These are phyloP conservation scores for Tephrocybe rancida DNA, from an alignment of 768 basidiomycete genomes.

Conservation along the genomic window DNA sequence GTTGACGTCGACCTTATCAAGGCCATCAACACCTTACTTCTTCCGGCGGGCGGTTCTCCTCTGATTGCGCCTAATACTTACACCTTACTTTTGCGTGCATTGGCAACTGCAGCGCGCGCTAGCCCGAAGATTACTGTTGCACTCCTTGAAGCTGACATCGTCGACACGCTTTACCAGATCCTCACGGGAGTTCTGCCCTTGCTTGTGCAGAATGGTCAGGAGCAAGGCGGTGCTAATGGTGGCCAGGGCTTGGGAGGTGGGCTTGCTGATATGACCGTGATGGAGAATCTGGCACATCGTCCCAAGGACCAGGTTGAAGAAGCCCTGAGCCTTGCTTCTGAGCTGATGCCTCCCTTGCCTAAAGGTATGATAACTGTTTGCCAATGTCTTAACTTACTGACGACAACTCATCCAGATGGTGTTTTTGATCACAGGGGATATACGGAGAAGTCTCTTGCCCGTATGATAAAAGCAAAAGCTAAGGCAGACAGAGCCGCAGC, in stretches of 20 bases:
- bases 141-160: slow-evolving; percentile 90
- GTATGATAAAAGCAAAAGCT: slow-evolving; percentile 79
- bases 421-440: slow-evolving; percentile 93
- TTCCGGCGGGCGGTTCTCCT: slow-evolving; percentile 86
- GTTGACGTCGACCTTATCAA: slow-evolving; percentile 79
- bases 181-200: slow-evolving; percentile 92
- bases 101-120: slow-evolving; percentile 86
- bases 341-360: slow-evolving; percentile 90
- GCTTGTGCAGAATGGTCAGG: slow-evolving; percentile 47
- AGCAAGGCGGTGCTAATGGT: slow-evolving; percentile 59
- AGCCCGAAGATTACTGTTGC: slow-evolving; percentile 87
- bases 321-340: slow-evolving; percentile 83
- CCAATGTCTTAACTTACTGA: not conserved
- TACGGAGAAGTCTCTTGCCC: slow-evolving; percentile 80
- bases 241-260: slow-evolving; percentile 88
- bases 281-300: slow-evolving; percentile 95
- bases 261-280: slow-evolving; percentile 94
- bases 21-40: slow-evolving; percentile 83
- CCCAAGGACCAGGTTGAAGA: slow-evolving; percentile 99
- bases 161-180: slow-evolving; percentile 92
- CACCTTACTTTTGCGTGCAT: slow-evolving; percentile 81
- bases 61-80: slow-evolving; percentile 86
- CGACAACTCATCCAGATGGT: slow-evolving; percentile 62
- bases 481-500: slow-evolving; percentile 80
- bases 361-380: slow-evolving; percentile 59